These are phyloP conservation scores for Fusarium sp. DNA, from an alignment of 2,329 filamentous ascomycete genomes.

Conservation along the genomic window DNA sequence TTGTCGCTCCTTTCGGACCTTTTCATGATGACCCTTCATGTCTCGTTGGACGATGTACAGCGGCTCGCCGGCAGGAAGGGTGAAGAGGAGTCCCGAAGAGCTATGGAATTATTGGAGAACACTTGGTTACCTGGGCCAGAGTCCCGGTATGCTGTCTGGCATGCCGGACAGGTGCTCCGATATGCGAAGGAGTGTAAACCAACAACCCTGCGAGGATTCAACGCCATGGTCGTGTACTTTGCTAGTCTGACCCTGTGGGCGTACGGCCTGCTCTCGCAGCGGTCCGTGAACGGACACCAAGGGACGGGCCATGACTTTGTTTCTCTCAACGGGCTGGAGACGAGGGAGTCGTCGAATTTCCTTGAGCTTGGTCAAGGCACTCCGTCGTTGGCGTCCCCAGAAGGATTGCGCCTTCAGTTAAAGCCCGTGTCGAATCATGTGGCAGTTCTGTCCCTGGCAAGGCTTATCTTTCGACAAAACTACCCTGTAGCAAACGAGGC, in stretches of 20 bases:
- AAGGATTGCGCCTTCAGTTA: slow-evolving; percentile 12
- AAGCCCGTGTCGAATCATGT: slow-evolving; percentile 34
- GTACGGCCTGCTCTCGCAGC: slow-evolving; percentile 27
- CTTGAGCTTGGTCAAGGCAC: slow-evolving; percentile 33
- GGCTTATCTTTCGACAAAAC: slow-evolving; percentile 34
- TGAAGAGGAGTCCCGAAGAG: slow-evolving; percentile 36
- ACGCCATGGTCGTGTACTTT: slow-evolving; percentile 41
- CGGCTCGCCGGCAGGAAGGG: slow-evolving; percentile 35
- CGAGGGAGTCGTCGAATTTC: slow-evolving; percentile 23
- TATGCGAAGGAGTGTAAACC: slow-evolving; percentile 33
- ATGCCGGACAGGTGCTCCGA: slow-evolving; percentile 41
- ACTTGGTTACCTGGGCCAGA: slow-evolving; percentile 29
- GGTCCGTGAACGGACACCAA: slow-evolving; percentile 7
- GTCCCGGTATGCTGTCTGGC: slow-evolving; percentile 40
- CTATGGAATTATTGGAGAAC: slow-evolving; percentile 25
- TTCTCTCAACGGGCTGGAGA: slow-evolving; percentile 34
- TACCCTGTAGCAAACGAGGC: slow-evolving; percentile 30
- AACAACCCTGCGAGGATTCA: slow-evolving; percentile 36
- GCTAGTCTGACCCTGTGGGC: slow-evolving; percentile 40
- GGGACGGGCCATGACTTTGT: slow-evolving; percentile 19
- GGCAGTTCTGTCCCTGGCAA: slow-evolving; percentile 24
- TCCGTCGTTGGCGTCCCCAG: slow-evolving; percentile 27
- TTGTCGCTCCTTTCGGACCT: slow-evolving; percentile 37
- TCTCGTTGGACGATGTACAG: slow-evolving; percentile 38
- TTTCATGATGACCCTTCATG: slow-evolving; percentile 42